A percentile compares a stretch with the other conserved stretches of the same genome.
phyloP scores from a whole-genome alignment of 495 filamentous ascomycete genomes.

The Annulohypoxylon maeteangense region DNA sequence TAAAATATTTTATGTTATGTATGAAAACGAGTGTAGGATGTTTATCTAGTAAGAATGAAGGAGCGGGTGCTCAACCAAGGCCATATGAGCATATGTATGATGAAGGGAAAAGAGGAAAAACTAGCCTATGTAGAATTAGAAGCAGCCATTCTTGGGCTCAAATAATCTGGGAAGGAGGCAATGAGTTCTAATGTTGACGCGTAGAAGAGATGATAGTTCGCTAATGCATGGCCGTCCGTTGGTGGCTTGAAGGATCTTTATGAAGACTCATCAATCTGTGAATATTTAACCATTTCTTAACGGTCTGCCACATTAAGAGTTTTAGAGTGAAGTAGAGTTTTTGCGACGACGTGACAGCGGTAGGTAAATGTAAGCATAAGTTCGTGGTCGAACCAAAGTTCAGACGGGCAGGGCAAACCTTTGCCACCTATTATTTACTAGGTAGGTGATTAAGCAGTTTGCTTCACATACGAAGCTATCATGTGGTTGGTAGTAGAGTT shows the following conservation, averaged over 20 bases:
- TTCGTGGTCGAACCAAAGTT: constrained; percentile 7
- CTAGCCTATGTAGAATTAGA: constrained; percentile 14
- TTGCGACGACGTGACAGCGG: constrained; percentile 3
- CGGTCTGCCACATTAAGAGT: constrained; percentile 13
- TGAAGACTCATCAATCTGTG: constrained; percentile 9
- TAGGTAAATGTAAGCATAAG: background rate
- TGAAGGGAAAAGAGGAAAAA: background rate
- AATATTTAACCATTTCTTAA: constrained; percentile 1
- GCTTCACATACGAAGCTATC: constrained; percentile 18
- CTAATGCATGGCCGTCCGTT: constrained; percentile 19
- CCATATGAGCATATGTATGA: background rate
- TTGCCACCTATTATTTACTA: background rate
- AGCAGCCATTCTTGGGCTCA: constrained; percentile 20
- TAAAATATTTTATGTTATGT: background rate
- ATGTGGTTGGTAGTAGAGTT: background rate
- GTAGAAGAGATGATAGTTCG: constrained; percentile 36
- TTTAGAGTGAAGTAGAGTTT: background rate
- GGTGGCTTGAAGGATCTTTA: constrained; percentile 13
- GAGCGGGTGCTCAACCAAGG: background rate
- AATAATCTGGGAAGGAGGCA: constrained; percentile 17
- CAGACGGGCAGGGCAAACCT: constrained; percentile 5
- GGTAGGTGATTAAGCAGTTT: background rate
- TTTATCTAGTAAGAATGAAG: background rate
- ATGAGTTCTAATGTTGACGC: constrained; percentile 25
- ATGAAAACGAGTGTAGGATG: background rate